Conservation (phyloP, 768 basidiomycete genomes). For the Clitopilus hobsonii region DNA sequence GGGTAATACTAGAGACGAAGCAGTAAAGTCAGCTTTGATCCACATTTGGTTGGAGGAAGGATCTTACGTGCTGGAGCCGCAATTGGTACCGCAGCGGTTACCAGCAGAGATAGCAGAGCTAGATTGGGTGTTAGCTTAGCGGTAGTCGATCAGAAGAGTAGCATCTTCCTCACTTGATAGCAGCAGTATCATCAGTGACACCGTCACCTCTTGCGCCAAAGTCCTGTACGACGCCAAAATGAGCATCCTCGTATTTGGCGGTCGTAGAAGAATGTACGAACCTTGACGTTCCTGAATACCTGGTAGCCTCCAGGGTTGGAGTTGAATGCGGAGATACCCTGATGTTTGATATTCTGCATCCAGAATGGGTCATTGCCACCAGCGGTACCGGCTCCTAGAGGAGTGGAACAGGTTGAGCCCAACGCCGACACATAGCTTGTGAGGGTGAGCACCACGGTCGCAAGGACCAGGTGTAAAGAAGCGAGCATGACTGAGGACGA, state of each 20-base stretch:
- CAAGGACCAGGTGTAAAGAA: constrained; percentile 4
- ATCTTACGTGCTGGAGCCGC: constrained; percentile 56
- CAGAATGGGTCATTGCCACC: constrained; percentile 58
- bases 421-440: constrained; percentile 21
- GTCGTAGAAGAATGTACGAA: constrained; percentile 10
- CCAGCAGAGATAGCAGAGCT: constrained; percentile 66
- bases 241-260: not conserved
- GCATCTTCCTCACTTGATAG: constrained; percentile 55
- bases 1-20: constrained; percentile 42
- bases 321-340: constrained; percentile 66
- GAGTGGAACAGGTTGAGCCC: constrained; percentile 38
- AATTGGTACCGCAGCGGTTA: constrained; percentile 57
- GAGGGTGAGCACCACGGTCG: constrained; percentile 6
- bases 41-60: not conserved
- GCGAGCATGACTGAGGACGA: not conserved
- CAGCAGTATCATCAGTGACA: constrained; percentile 67
- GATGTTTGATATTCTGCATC: constrained; percentile 69
- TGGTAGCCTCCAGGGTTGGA: constrained; percentile 48
- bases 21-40: not conserved
- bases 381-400: constrained; percentile 48
- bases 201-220: constrained; percentile 54
- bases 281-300: constrained; percentile 76
- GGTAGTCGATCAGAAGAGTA: constrained; percentile 7
- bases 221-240: constrained; percentile 19
- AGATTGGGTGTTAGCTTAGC: not conserved